Base-by-base conservation (phyloP, 441 rosid genomes). In the Daphne laureola region DNA sequence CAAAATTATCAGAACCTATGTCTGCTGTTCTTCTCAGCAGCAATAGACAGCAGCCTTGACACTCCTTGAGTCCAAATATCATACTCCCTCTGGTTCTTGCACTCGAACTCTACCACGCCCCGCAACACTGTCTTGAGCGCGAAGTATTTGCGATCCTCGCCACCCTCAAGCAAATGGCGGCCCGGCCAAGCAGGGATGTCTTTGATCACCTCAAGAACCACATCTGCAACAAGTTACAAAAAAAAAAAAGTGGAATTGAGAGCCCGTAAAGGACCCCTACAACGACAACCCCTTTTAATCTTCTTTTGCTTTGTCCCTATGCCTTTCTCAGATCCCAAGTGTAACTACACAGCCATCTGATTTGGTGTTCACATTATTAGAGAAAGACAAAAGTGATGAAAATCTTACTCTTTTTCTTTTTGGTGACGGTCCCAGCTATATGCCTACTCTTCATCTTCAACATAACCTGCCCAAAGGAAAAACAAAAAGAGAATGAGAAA, bases 61-160 rank as follows among this genome's bases (percentile, higher is more conserved):
- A 90, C 95, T 6, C 98, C 98, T 46, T 87, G 89, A 40, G 97
- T 93, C 97, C 96, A 93, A 47, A 79, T 68, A 50, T 93, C 97
- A 53, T 92, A 81, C 54, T 92, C 98, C 53, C 75, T 78, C 76
- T 89, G 92, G 75, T 51, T 92, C 72, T 69, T 51, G 74, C 95
- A 88, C 62, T 92, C 98, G 3, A 92, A 92, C 25, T 92, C 97
- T 0, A 92, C 82, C 0, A 84, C 67, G 0, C 98, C 95, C 2
- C 82, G 77, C 54, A 43, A 51, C 4, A 66, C 46, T 0, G 98
- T 86, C 80, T 80, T 92, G 60, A 92, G 56, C 5, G 75, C 98
- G 0, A 92, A 92, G 67, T 92, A 92, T 47, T 92, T 60, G 48
- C 89, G 69, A 61, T 89, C 31, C 73, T 89, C 97, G 0, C 97